Evolutionary conservation across 1,139 yeast species (phyloP).

Genomic region (Protomyces arabidopsidicola): DNA sequence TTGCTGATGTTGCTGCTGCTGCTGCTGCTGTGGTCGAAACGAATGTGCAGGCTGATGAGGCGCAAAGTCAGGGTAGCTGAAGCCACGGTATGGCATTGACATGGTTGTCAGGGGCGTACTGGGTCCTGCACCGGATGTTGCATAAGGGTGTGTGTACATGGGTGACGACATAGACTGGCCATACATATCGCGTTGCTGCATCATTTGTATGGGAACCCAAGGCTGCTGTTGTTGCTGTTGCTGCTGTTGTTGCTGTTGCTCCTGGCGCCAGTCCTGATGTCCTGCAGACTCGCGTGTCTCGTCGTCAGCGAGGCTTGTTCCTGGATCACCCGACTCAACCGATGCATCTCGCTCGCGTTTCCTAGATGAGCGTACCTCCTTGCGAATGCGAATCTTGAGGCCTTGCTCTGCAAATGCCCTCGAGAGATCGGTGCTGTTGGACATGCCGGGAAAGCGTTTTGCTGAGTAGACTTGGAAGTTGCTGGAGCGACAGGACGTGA

Average conservation of each 20-base stretch:
- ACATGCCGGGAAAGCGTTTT: constrained; percentile 41
- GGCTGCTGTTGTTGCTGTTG: too few species aligned
- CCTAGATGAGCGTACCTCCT: constrained; percentile 14
- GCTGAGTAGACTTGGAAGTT: constrained; percentile 41
- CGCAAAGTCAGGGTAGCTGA: background rate
- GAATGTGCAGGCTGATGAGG: background rate
- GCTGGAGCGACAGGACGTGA: constrained; percentile 33
- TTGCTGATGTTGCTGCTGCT: background rate
- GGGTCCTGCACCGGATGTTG: background rate
- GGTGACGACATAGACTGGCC: background rate
- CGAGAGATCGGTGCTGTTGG: constrained; percentile 22
- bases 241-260: too few species aligned
- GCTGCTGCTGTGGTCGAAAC: background rate
- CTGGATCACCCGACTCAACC: background rate
- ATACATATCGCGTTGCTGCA: too few species aligned
- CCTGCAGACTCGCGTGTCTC: too few species aligned
- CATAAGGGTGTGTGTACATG: background rate
- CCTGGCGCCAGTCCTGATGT: too few species aligned
- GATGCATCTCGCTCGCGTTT: background rate
- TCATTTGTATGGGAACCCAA: too few species aligned
- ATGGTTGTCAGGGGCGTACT: background rate
- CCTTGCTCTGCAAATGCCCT: constrained; percentile 25
- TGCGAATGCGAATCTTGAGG: constrained; percentile 19
- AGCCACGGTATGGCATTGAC: background rate
- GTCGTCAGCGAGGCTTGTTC: too few species aligned